Evolutionary conservation across 2,329 filamentous ascomycete genomes (phyloP).

Genomic region (Phoma sp.): DNA sequence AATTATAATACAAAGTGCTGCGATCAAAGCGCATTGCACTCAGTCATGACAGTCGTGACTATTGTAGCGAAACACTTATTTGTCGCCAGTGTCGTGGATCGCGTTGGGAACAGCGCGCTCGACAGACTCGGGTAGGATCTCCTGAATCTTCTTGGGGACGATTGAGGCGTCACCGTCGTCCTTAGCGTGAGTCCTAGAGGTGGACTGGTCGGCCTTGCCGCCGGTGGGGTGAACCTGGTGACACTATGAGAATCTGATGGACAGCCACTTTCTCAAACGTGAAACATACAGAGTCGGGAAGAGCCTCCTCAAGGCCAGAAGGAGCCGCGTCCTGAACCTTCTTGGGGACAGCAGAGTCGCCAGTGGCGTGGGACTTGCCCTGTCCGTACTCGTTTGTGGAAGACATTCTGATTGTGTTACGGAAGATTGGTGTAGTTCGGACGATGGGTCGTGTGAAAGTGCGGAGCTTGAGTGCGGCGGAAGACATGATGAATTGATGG

Average conservation of each 20-base stretch:
- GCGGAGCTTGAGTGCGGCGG: constrained; percentile 27
- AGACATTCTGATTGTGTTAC: constrained; percentile 31
- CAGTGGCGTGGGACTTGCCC: constrained; percentile 51
- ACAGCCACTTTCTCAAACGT: too few relatives aligned
- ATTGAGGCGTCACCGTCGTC: constrained; percentile 46
- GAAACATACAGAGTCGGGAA: constrained; percentile 44
- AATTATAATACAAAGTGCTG: constrained; percentile 1
- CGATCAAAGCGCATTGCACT: constrained; percentile 8
- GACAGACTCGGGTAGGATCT: constrained; percentile 52
- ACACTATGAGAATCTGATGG: background rate
- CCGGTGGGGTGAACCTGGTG: constrained; percentile 47
- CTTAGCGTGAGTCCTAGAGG: constrained; percentile 48
- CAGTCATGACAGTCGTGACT: background rate
- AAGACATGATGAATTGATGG: constrained; percentile 24
- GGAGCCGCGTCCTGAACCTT: constrained; percentile 49
- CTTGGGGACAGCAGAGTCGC: constrained; percentile 49
- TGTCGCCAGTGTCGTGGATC: constrained; percentile 51
- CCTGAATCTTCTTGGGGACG: constrained; percentile 53
- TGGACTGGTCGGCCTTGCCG: constrained; percentile 41
- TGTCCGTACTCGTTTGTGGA: constrained; percentile 47
- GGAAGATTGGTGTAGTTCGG: constrained; percentile 20
- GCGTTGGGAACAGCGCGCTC: constrained; percentile 52
- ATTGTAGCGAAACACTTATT: constrained; percentile 9
- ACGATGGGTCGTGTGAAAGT: constrained; percentile 26
- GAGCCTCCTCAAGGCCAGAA: constrained; percentile 47